These are phyloP conservation scores for Hypomontagnella monticulosa DNA, from an alignment of 495 filamentous ascomycete species.

Conservation along the genomic window DNA sequence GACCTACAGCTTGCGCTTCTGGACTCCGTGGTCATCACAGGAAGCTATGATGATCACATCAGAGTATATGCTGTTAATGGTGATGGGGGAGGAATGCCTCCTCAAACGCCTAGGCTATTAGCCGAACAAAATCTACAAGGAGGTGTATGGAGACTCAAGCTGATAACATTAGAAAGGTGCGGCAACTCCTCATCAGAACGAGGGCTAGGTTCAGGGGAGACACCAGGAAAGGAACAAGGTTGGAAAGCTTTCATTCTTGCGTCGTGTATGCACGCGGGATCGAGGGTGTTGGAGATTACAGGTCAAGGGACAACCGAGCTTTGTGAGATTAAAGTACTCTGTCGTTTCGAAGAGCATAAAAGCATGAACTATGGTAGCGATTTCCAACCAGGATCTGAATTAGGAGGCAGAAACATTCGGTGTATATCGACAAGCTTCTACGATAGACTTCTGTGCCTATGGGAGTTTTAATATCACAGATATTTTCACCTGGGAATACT, in stretches of 20 bases:
- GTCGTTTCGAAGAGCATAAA: slow-evolving; percentile 83
- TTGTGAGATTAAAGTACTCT: slow-evolving; percentile 75
- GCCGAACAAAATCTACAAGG: slow-evolving; percentile 77
- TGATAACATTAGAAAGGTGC: slow-evolving; percentile 66
- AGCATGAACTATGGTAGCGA: slow-evolving; percentile 97
- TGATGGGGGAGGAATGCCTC: slow-evolving; percentile 9
- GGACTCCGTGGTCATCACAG: slow-evolving; percentile 74
- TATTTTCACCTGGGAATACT: no score
- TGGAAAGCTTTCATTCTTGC: slow-evolving; percentile 71
- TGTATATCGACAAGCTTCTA: slow-evolving; percentile 91
- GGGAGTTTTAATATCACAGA: slow-evolving; percentile 59
- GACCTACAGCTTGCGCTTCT: slow-evolving; percentile 48
- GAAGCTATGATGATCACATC: slow-evolving; percentile 90
- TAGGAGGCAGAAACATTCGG: slow-evolving; percentile 46
- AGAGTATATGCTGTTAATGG: slow-evolving; percentile 64
- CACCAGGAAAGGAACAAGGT: slow-evolving; percentile 5
- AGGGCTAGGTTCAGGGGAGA: neutral
- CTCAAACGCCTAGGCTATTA: slow-evolving; percentile 59
- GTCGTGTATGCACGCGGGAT: slow-evolving; percentile 93
- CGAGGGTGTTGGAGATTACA: slow-evolving; percentile 69
- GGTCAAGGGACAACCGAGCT: slow-evolving; percentile 41
- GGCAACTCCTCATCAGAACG: neutral
- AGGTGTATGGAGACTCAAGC: slow-evolving; percentile 88
- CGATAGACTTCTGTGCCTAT: slow-evolving; percentile 82
- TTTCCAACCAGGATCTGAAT: slow-evolving; percentile 59